Evolutionary conservation across 2,329 filamentous ascomycete species (phyloP).

Genomic region (Rutstroemia sp.): DNA sequence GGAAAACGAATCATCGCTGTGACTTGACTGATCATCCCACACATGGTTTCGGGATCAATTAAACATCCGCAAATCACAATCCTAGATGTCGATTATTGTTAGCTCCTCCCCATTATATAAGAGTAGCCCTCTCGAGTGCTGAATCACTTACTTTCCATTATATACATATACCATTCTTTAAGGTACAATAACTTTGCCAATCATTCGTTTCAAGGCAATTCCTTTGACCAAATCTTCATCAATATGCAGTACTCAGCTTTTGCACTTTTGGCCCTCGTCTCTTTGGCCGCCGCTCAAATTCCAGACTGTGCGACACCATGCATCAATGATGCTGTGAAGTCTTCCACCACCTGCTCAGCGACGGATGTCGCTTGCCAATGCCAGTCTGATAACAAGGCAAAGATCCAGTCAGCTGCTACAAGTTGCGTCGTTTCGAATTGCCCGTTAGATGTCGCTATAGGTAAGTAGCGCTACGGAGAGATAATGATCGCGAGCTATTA

Average conservation of each 20-base stretch:
- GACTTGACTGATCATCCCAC: not conserved
- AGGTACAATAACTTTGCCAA: not conserved
- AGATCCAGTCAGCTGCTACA: slow-evolving; percentile 4
- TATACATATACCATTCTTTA: not conserved
- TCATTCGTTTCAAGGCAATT: slow-evolving; percentile 9
- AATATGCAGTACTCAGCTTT: slow-evolving; percentile 6
- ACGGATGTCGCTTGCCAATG: slow-evolving; percentile 8
- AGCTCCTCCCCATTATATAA: slow-evolving; percentile 1
- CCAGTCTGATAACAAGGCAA: not conserved
- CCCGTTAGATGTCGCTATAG: not conserved
- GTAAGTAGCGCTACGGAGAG: not conserved
- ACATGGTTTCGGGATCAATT: not conserved
- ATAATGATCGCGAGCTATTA: not conserved
- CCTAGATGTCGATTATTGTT: not conserved
- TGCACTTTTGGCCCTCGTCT: slow-evolving; percentile 4
- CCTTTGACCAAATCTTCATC: not conserved
- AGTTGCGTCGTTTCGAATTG: slow-evolving; percentile 1
- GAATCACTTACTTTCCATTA: not conserved
- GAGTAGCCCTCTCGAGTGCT: not conserved
- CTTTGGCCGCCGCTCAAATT: slow-evolving; percentile 6
- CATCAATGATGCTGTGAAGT: not conserved
- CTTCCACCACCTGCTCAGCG: not conserved
- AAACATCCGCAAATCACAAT: not conserved
- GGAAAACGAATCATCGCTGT: not conserved
- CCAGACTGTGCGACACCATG: slow-evolving; percentile 6